A percentile compares a stretch with the other conserved stretches of the same genome.
These are phyloP conservation scores for Russula ochroleuca DNA, from an alignment of 768 basidiomycete species.

Conservation along the genomic window DNA sequence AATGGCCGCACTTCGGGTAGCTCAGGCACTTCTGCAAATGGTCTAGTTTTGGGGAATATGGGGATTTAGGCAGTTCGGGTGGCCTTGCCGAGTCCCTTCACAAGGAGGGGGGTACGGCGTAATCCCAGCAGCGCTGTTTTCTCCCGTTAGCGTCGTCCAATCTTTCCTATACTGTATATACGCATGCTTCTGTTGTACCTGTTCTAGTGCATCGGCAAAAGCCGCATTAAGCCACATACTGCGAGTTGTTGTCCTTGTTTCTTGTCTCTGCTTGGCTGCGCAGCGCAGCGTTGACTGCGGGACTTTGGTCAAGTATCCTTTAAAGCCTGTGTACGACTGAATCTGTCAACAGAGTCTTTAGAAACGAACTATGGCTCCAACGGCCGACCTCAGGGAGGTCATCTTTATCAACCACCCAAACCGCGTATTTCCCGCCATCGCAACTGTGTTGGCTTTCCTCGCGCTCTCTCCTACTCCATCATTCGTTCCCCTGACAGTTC, in stretches of 20 bases:
- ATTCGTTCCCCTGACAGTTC: slow-evolving; percentile 31
- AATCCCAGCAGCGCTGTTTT: no score
- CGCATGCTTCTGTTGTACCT: no score
- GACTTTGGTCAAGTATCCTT: background rate
- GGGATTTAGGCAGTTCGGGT: no score
- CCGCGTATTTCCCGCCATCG: slow-evolving; percentile 13
- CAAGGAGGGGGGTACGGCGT: no score
- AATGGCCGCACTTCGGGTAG: no score
- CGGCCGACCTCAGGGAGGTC: slow-evolving; percentile 4
- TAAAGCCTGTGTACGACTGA: background rate
- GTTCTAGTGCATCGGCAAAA: no score
- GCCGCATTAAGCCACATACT: no score
- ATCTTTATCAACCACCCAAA: slow-evolving; percentile 26
- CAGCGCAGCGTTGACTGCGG: background rate
- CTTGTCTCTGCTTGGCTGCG: background rate
- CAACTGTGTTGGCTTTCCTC: slow-evolving; percentile 13
- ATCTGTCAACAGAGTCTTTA: background rate
- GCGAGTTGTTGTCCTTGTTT: background rate
- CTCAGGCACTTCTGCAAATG: no score
- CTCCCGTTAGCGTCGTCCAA: no score
- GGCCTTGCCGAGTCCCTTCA: no score
- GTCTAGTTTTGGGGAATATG: no score
- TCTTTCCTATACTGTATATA: no score
- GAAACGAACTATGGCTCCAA: background rate
- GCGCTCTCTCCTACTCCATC: slow-evolving; percentile 35